Conservation (phyloP, 1,139 yeast genomes). For the Suhomyces bribrorum region DNA sequence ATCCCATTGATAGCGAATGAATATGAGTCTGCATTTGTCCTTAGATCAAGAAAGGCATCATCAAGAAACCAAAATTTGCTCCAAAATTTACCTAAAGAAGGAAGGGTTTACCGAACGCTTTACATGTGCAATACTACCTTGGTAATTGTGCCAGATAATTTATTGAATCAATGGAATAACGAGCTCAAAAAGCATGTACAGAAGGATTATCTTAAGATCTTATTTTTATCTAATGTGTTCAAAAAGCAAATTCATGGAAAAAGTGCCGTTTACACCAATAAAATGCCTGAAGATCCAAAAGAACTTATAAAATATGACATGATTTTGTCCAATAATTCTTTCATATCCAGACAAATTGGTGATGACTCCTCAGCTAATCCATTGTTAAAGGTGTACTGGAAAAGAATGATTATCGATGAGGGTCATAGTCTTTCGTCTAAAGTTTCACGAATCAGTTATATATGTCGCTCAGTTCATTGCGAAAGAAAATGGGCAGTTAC, state of each 20-base stretch:
- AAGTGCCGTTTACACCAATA: constrained; percentile 21
- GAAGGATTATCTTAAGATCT: constrained; percentile 33
- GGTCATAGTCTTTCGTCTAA: constrained; percentile 65
- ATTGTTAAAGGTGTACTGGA: constrained; percentile 57
- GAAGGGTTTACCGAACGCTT: constrained; percentile 27
- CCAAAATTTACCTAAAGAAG: constrained; percentile 19
- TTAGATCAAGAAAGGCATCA: constrained; percentile 20
- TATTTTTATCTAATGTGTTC: constrained; percentile 38
- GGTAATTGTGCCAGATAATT: constrained; percentile 64
- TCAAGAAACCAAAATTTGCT: constrained; percentile 15
- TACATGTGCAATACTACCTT: constrained; percentile 55
- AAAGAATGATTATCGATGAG: constrained; percentile 69
- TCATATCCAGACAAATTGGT: constrained; percentile 43
- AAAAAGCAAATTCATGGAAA: constrained; percentile 20
- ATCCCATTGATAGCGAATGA: constrained; percentile 27
- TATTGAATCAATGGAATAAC: constrained; percentile 63
- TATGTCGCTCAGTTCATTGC: constrained; percentile 50
- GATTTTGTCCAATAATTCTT: constrained; percentile 51
- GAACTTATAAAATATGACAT: constrained; percentile 49
- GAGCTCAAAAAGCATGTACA: constrained; percentile 60
- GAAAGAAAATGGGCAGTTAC: constrained; percentile 75
- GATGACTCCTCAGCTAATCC: constrained; percentile 28
- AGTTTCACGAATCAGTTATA: constrained; percentile 48
- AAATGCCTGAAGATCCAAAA: constrained; percentile 29
- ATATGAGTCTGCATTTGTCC: constrained; percentile 23